phyloP scores from a whole-genome alignment of 2,329 filamentous ascomycete genomes.

The Phyllosticta citrichinensis region DNA sequence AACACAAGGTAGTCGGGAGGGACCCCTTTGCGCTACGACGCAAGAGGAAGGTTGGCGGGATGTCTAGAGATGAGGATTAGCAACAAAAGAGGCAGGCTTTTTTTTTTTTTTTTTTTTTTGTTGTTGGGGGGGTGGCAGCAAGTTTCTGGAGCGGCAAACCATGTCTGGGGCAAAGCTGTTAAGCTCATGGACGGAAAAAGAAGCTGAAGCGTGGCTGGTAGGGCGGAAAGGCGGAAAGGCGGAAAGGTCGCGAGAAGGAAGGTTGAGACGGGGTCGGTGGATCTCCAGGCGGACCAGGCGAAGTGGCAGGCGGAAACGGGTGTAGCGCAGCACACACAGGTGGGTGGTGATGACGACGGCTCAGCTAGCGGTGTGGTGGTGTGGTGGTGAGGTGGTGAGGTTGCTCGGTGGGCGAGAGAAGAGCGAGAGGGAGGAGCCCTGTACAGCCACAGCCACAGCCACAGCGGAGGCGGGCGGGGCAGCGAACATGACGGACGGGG shows the following conservation, averaged over 20 bases:
- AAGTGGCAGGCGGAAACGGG: neutral
- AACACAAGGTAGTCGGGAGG: too few species aligned
- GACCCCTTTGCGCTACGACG: neutral
- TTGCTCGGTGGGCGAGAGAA: too few species aligned
- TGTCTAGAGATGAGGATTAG: neutral
- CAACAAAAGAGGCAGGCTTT: too few species aligned
- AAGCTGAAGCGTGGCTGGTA: neutral
- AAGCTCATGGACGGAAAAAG: neutral
- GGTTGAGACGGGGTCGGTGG: neutral
- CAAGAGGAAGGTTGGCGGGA: neutral
- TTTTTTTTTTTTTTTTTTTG: too few species aligned
- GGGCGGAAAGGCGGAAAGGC: neutral
- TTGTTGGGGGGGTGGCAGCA: too few species aligned
- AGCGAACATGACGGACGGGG: too few species aligned
- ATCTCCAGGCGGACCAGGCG: neutral
- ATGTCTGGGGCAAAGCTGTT: neutral
- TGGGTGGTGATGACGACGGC: neutral
- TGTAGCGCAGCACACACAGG: neutral
- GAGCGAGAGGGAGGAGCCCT: too few species aligned
- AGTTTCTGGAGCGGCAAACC: neutral
- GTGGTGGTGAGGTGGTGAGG: neutral
- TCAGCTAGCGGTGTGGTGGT: too few species aligned
- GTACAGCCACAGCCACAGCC: too few species aligned
- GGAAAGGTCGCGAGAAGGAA: neutral
- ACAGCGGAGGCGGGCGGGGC: too few species aligned